Evolutionary conservation across 257 asterid species (phyloP).

Genomic region (Ballota nigra): DNA sequence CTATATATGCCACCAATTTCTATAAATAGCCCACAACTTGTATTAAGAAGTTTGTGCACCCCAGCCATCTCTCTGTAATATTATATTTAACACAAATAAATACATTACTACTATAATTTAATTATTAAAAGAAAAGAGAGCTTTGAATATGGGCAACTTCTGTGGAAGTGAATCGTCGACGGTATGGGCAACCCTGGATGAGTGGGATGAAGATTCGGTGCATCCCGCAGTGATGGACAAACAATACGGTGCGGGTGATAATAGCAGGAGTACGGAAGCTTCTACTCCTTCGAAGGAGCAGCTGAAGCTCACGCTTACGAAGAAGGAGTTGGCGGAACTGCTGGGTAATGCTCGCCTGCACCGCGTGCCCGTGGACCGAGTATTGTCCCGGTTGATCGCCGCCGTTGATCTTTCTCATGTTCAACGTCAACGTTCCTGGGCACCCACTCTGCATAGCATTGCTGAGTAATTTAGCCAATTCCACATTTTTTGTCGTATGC

Average conservation of each 20-base stretch:
- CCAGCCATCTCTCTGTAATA: background rate
- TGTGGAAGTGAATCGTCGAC: conserved; percentile 25
- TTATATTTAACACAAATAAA: too few species aligned
- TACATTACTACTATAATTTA: too few species aligned
- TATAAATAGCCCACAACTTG: background rate
- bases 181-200: conserved; percentile 37
- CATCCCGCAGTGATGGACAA: conserved; percentile 11
- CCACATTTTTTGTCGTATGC: background rate
- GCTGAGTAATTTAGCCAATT: conserved; percentile 30
- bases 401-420: conserved; percentile 3
- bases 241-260: conserved; percentile 11
- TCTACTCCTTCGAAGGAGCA: background rate
- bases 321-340: conserved; percentile 44
- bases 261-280: conserved; percentile 4
- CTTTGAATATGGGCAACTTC: conserved; percentile 45
- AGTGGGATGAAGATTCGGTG: background rate
- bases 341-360: conserved; percentile 34
- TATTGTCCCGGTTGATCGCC: conserved; percentile 33
- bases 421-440: conserved; percentile 37
- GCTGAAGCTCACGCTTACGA: conserved; percentile 45
- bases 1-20: background rate
- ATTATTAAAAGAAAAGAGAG: background rate
- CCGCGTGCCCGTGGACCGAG: conserved; percentile 41
- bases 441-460: conserved; percentile 50
- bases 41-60: background rate